phyloP scores from a whole-genome alignment of 2,329 filamentous ascomycete genomes.

The Colletotrichum sublineola region DNA sequence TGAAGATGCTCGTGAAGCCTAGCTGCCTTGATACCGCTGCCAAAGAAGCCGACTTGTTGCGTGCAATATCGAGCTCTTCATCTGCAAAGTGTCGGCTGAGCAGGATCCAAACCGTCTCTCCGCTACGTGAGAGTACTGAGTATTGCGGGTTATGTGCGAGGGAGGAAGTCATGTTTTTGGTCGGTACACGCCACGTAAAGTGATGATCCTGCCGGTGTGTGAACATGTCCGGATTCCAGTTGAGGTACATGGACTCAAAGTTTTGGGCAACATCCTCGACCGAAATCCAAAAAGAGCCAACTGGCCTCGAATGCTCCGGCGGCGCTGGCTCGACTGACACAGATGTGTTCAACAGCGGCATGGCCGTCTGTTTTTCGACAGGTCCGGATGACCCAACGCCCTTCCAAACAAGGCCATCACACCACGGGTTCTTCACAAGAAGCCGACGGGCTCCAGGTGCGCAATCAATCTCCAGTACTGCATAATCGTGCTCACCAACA shows the following conservation, averaged over 20 bases:
- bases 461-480: constrained; percentile 82
- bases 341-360: constrained; percentile 5
- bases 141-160: constrained; percentile 79
- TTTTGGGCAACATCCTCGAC: constrained; percentile 89
- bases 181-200: constrained; percentile 81
- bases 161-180: constrained; percentile 64
- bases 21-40: constrained; percentile 66
- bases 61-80: constrained; percentile 70
- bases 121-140: constrained; percentile 70
- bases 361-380: constrained; percentile 10
- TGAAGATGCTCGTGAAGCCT: constrained; percentile 89
- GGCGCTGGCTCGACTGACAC: constrained; percentile 42
- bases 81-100: constrained; percentile 88
- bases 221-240: constrained; percentile 95
- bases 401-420: constrained; percentile 81
- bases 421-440: constrained; percentile 97
- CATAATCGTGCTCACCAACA: constrained; percentile 93
- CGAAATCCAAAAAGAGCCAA: constrained; percentile 93
- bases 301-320: constrained; percentile 52
- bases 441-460: constrained; percentile 73
- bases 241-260: constrained; percentile 96
- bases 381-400: constrained; percentile 51
- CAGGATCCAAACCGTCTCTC: constrained; percentile 83
- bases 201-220: constrained; percentile 87
- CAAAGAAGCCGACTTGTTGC: constrained; percentile 56